A percentile compares a stretch with the other conserved stretches of the same genome.
phyloP scores from a whole-genome alignment of 345 rosid species.

The Clausena lansium region DNA sequence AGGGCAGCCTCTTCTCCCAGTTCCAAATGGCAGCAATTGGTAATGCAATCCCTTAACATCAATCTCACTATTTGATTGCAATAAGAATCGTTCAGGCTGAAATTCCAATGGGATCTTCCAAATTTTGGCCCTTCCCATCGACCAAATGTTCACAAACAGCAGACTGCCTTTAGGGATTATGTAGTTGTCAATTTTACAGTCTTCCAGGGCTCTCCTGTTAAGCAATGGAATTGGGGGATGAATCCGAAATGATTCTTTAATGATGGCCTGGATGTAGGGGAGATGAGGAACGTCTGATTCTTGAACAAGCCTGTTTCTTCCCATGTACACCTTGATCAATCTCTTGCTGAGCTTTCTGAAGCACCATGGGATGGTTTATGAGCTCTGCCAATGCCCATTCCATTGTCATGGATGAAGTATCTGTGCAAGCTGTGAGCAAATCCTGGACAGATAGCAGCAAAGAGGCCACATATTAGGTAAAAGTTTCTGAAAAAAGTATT shows the following conservation, averaged over 20 bases:
- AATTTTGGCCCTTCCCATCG: slow-evolving; percentile 39
- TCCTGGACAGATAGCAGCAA: slow-evolving; percentile 22
- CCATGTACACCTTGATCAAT: slow-evolving; percentile 30
- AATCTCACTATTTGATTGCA: neutral
- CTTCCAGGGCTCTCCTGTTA: slow-evolving; percentile 26
- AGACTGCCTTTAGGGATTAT: slow-evolving; percentile 18
- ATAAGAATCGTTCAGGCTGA: slow-evolving; percentile 37
- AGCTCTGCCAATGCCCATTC: slow-evolving; percentile 53
- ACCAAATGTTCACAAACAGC: slow-evolving; percentile 39
- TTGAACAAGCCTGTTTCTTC: slow-evolving; percentile 27
- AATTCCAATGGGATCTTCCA: slow-evolving; percentile 41
- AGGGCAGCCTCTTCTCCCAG: slow-evolving; percentile 49
- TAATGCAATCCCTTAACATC: slow-evolving; percentile 41
- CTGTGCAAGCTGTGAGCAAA: slow-evolving; percentile 47
- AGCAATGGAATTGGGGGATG: slow-evolving; percentile 53
- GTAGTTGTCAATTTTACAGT: slow-evolving; percentile 13
- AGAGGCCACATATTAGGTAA: no score
- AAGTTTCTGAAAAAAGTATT: no score
- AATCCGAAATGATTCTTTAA: slow-evolving; percentile 45
- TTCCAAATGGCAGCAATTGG: slow-evolving; percentile 46
- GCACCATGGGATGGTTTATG: slow-evolving; percentile 35
- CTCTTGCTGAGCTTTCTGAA: slow-evolving; percentile 39
- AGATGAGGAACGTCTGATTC: slow-evolving; percentile 39
- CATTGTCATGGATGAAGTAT: slow-evolving; percentile 34
- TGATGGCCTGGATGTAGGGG: slow-evolving; percentile 37